A percentile compares a stretch with the other conserved stretches of the same genome.
These are phyloP conservation scores for Alloascoidea africana DNA, from an alignment of 805 yeast genomes.

Conservation along the genomic window DNA sequence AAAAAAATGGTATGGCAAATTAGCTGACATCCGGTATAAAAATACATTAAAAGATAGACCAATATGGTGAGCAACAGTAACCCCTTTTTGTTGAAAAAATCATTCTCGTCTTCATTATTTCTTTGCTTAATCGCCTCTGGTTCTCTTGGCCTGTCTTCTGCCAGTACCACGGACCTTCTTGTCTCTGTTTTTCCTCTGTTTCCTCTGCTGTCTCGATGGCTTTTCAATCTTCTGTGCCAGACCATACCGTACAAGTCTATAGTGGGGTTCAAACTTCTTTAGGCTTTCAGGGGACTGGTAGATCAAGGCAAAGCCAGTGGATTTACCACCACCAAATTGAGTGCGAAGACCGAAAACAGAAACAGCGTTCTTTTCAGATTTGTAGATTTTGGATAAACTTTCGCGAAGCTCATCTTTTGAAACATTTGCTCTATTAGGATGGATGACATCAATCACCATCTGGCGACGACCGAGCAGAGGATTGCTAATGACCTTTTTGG, in stretches of 20 bases:
- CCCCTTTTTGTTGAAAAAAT: too few relatives aligned
- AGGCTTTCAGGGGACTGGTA: conserved; percentile 97
- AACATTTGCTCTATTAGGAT: conserved; percentile 98
- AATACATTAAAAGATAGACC: too few relatives aligned
- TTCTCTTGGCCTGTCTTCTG: conserved; percentile 70
- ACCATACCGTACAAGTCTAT: conserved; percentile 99
- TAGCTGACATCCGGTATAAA: too few relatives aligned
- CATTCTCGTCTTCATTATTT: too few relatives aligned
- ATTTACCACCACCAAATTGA: conserved; percentile 98
- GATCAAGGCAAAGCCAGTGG: conserved; percentile 97
- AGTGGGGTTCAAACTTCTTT: conserved; percentile 96
- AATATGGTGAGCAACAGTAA: too few relatives aligned
- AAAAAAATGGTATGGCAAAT: too few relatives aligned
- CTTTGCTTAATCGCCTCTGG: conserved; percentile 12
- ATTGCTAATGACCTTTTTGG: conserved; percentile 98
- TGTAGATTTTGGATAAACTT: conserved; percentile 76
- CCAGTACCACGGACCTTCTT: conserved; percentile 99
- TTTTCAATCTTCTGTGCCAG: conserved; percentile 92
- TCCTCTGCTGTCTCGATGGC: conserved; percentile 99
- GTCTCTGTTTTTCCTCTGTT: conserved; percentile 99
- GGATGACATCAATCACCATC: conserved; percentile 97
- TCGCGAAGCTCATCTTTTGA: conserved; percentile 98
- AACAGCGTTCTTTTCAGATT: conserved; percentile 84
- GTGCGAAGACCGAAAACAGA: conserved; percentile 99
- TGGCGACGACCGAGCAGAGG: conserved; percentile 99